These are phyloP conservation scores for Xylariales sp. DNA, from an alignment of 2,329 filamentous ascomycete species.

Conservation along the genomic window DNA sequence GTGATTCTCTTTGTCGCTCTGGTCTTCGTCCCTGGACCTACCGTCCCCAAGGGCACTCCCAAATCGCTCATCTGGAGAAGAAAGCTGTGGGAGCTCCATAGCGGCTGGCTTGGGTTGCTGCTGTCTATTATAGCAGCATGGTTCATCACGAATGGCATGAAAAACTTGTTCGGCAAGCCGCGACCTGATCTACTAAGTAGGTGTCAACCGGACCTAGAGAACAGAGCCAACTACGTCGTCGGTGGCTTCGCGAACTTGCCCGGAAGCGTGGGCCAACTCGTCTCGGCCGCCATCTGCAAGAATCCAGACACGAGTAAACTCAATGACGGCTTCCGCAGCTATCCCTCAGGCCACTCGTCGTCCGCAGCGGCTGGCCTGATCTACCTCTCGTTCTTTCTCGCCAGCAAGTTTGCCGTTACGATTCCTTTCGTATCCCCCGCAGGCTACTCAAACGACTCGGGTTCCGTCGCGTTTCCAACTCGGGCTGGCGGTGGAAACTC, in stretches of 20 bases:
- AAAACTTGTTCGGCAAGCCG: constrained; percentile 66
- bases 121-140: constrained; percentile 68
- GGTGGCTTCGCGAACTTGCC: constrained; percentile 53
- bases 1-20: constrained; percentile 67
- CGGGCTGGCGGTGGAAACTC: constrained; percentile 48
- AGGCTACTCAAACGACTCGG: constrained; percentile 37
- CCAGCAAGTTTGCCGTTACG: constrained; percentile 72
- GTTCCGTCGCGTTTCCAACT: constrained; percentile 63
- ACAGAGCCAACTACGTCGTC: constrained; percentile 56
- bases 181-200: constrained; percentile 79
- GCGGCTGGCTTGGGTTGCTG: constrained; percentile 76
- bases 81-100: constrained; percentile 88
- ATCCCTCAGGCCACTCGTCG: constrained; percentile 72
- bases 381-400: constrained; percentile 83
- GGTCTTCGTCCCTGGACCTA: constrained; percentile 66
- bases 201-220: constrained; percentile 69
- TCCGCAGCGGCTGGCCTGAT: constrained; percentile 74
- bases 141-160: constrained; percentile 81
- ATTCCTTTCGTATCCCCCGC: constrained; percentile 62
- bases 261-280: constrained; percentile 58
- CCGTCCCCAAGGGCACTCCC: constrained; percentile 58
- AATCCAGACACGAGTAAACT: constrained; percentile 57
- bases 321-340: constrained; percentile 80
- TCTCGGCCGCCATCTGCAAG: constrained; percentile 71
- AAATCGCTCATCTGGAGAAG: constrained; percentile 66